These are phyloP conservation scores for Colletotrichum nymphaeae DNA, from an alignment of 2,329 filamentous ascomycete species.

Conservation along the genomic window DNA sequence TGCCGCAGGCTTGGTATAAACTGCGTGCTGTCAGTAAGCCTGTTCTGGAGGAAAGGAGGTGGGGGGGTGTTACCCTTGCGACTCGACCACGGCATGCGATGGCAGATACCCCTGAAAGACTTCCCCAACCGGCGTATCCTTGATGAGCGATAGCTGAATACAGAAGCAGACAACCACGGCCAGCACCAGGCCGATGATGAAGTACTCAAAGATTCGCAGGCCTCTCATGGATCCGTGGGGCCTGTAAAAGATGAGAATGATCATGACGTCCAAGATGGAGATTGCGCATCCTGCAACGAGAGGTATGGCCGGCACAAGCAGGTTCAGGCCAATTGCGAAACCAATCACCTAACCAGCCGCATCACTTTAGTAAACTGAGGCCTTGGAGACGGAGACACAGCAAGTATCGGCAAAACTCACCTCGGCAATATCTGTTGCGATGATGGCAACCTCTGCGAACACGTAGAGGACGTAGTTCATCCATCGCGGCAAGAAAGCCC, in stretches of 20 bases:
- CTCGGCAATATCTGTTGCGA: conserved; percentile 79
- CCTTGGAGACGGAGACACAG: no score
- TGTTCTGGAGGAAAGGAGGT: no score
- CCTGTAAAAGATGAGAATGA: conserved; percentile 75
- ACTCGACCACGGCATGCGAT: conserved; percentile 67
- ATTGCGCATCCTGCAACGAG: conserved; percentile 76
- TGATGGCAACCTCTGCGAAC: conserved; percentile 74
- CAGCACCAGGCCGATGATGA: conserved; percentile 73
- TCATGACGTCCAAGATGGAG: conserved; percentile 75
- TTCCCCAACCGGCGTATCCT: conserved; percentile 63
- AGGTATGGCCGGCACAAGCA: conserved; percentile 72
- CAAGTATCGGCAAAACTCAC: conserved; percentile 45
- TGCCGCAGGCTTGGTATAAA: conserved; percentile 79
- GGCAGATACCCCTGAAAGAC: conserved; percentile 76
- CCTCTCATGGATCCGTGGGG: conserved; percentile 69
- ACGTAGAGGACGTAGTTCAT: conserved; percentile 71
- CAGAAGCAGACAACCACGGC: conserved; percentile 78
- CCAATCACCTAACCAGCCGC: conserved; percentile 67
- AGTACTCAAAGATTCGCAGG: conserved; percentile 72
- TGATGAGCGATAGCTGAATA: conserved; percentile 74
- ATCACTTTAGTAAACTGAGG: neutral
- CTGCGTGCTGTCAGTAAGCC: conserved; percentile 36
- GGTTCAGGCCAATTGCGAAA: conserved; percentile 76
- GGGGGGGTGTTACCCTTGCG: conserved; percentile 53
- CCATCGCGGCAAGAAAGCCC: conserved; percentile 74